These are phyloP conservation scores for Micractinium conductrix DNA, from an alignment of 139 green algal species.

Conservation along the genomic window DNA sequence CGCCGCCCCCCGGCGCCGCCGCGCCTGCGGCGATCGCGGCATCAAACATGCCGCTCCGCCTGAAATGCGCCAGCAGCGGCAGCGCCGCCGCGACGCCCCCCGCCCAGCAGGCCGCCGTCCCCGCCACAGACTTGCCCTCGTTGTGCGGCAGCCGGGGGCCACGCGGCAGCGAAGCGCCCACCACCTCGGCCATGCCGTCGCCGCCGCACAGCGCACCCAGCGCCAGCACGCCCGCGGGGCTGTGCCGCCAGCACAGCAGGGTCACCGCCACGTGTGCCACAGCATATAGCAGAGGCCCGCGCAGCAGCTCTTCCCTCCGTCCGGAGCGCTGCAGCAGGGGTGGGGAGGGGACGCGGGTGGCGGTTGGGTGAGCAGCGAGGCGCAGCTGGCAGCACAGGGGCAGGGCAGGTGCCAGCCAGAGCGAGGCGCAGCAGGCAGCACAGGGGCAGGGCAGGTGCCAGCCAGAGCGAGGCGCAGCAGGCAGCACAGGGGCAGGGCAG, in stretches of 20 bases:
- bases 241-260: constrained; percentile 28
- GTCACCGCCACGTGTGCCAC: constrained; percentile 26
- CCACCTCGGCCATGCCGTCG: constrained; percentile 57
- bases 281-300: constrained; percentile 51
- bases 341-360: not conserved
- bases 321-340: constrained; percentile 34
- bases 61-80: constrained; percentile 16
- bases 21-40: not conserved
- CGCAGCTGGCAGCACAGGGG: not conserved
- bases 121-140: constrained; percentile 22
- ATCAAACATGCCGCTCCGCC: constrained; percentile 6
- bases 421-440: too few relatives aligned
- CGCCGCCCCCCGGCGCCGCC: not conserved
- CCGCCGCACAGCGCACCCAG: constrained; percentile 50
- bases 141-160: constrained; percentile 29
- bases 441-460: too few relatives aligned
- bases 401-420: too few relatives aligned
- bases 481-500: too few relatives aligned
- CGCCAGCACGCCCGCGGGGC: constrained; percentile 34
- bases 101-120: constrained; percentile 30
- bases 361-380: not conserved
- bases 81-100: constrained; percentile 11
- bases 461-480: too few relatives aligned
- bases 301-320: constrained; percentile 47
- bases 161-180: constrained; percentile 13